These are phyloP conservation scores for Malassezia obtusa DNA, from an alignment of 1,284 basidiomycete genomes.

Conservation along the genomic window DNA sequence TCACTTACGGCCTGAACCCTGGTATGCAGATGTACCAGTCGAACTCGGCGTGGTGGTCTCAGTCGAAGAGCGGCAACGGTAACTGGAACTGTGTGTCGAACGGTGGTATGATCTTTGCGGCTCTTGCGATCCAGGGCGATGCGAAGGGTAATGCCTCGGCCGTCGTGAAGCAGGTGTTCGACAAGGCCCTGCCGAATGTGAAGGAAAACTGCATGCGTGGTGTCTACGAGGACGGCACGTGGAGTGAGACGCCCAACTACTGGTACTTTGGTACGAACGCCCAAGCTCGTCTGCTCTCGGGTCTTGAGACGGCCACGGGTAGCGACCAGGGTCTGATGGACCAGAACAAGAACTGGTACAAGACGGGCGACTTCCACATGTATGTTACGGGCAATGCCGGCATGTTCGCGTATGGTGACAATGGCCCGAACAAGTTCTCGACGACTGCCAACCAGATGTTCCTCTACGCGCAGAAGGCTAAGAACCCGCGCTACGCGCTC, in stretches of 20 bases:
- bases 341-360: slow-evolving; percentile 53
- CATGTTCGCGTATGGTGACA: slow-evolving; percentile 82
- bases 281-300: slow-evolving; percentile 78
- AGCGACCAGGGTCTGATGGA: slow-evolving; percentile 66
- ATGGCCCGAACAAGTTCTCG: slow-evolving; percentile 88
- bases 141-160: slow-evolving; percentile 67
- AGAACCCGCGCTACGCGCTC: slow-evolving; percentile 62
- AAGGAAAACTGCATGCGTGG: slow-evolving; percentile 64
- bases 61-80: slow-evolving; percentile 52
- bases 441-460: slow-evolving; percentile 47
- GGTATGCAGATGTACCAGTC: slow-evolving; percentile 52
- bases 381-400: slow-evolving; percentile 73
- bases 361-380: slow-evolving; percentile 84
- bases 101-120: slow-evolving; percentile 73
- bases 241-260: slow-evolving; percentile 81
- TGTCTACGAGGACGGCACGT: slow-evolving; percentile 66
- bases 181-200: slow-evolving; percentile 67
- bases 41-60: slow-evolving; percentile 52
- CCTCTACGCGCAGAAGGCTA: slow-evolving; percentile 30
- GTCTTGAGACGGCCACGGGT: slow-evolving; percentile 75
- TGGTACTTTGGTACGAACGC: slow-evolving; percentile 63
- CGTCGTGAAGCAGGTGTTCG: slow-evolving; percentile 58
- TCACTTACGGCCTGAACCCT: slow-evolving; percentile 58
- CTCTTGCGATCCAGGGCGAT: slow-evolving; percentile 67
- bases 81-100: slow-evolving; percentile 99